Conservation (phyloP, 192 early-diverging fungal species). For the Umbelopsis sp. region DNA sequence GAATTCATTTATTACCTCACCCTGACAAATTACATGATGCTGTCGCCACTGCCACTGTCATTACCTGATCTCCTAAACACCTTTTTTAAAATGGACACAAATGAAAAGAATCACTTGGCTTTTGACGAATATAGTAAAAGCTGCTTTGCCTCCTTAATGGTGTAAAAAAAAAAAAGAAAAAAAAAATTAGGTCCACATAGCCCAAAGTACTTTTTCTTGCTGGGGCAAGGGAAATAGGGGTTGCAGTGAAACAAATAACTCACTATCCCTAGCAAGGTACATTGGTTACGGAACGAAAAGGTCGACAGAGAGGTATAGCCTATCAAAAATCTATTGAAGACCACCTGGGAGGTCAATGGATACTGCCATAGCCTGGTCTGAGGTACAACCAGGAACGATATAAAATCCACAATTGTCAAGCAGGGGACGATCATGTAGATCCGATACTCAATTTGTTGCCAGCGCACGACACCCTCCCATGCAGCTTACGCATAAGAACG, state of each 20-base stretch:
- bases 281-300: not conserved
- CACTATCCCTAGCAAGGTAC: not conserved
- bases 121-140: not conserved
- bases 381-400: not conserved
- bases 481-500: not conserved
- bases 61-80: no score
- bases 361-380: no score
- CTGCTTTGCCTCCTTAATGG: not conserved
- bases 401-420: not conserved
- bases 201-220: not conserved
- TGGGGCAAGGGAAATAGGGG: constrained; percentile 1
- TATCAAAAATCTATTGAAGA: not conserved
- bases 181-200: no score
- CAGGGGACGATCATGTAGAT: not conserved
- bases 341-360: not conserved
- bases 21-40: not conserved
- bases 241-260: not conserved
- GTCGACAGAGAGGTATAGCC: not conserved
- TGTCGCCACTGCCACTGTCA: not conserved
- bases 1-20: not conserved
- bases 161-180: not conserved
- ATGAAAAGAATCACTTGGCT: not conserved
- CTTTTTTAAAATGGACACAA: no score
- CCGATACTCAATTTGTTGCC: constrained; percentile 7
- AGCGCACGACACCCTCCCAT: not conserved